Base-by-base conservation (phyloP, 305 asterid species). In the Ilex paraguariensis region DNA sequence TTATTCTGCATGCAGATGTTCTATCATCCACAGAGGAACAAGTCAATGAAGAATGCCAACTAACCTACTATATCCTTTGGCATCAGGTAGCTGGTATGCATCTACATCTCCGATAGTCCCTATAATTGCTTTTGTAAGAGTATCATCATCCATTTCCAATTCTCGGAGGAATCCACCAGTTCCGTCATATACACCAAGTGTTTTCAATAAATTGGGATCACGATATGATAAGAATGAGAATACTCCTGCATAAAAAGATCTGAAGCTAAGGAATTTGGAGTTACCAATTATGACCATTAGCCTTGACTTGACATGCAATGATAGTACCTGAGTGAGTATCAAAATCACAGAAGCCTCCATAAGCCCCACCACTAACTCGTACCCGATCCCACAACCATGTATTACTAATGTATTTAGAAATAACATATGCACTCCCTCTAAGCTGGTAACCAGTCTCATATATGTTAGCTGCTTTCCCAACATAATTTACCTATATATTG, bases 361-460 rank as follows among this genome's bases (percentile, higher is more conserved):
- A 94, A 55, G 99, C 99, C 75, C 99, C 99, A 54, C 99, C 99
- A 74, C 99, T 90, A 68, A 94, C 99, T 64, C 99, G 84, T 63
- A 90, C 97, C 66, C 96, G 99, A 58, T 94, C 97, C 99, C 99
- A 94, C 82, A 94, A 66, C 99, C 99, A 90, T 10, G 97, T 75
- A 61, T 86, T 93, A 80, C 81, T 78, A 49, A 90, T 76, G 85
- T 83, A 75, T 75, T 84, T 94, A 5, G 97, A 85, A 70, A 94
- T 84, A 64, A 94, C 99, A 73, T 86, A 84, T 61, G 99, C 89
- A 66, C 96, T 94, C 53, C 99, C 99, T 60, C 79, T 86, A 64
- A 94, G 95, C 76, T 88, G 86, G 79, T 94, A 94, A 52, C 99
- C 99, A 62, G 81, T 77, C 63, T 88, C 95, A 55, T 77, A 93